phyloP scores from a whole-genome alignment of 2,329 filamentous ascomycete species.

The Colletotrichum lini region DNA sequence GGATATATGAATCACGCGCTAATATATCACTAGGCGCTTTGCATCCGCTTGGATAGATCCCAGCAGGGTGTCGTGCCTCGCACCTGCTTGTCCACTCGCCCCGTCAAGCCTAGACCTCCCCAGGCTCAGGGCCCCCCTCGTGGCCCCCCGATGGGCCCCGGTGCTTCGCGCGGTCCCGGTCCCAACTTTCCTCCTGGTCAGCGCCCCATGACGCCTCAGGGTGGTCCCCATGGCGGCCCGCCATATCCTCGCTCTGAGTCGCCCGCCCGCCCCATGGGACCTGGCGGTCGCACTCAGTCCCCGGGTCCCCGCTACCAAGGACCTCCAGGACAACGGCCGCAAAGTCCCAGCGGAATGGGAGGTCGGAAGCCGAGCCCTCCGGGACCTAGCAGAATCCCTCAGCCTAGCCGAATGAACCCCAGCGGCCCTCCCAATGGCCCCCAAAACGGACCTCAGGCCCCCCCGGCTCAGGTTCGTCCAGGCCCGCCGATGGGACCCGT shows the following conservation, averaged over 20 bases:
- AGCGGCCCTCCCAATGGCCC: conserved; percentile 34
- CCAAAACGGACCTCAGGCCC: conserved; percentile 25
- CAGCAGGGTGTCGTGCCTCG: conserved; percentile 94
- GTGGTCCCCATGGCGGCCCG: conserved; percentile 50
- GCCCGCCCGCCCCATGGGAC: conserved; percentile 51
- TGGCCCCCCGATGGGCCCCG: conserved; percentile 68
- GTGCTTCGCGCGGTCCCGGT: conserved; percentile 49
- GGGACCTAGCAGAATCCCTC: conserved; percentile 60
- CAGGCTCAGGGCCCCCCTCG: conserved; percentile 64
- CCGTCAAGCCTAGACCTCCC: conserved; percentile 85
- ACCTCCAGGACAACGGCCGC: conserved; percentile 53
- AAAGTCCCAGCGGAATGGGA: conserved; percentile 59
- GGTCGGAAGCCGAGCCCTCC: conserved; percentile 58
- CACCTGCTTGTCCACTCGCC: conserved; percentile 92
- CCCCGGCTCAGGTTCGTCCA: conserved; percentile 45
- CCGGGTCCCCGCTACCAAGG: conserved; percentile 58
- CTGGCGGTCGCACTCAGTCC: conserved; percentile 59
- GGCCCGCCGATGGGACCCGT: conserved; percentile 56
- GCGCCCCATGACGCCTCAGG: conserved; percentile 58
- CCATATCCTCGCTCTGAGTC: conserved; percentile 53
- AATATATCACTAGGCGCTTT: conserved; percentile 78
- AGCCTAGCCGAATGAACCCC: conserved; percentile 62
- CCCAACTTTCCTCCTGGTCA: conserved; percentile 52
- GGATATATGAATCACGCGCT: conserved; percentile 42
- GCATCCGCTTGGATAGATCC: conserved; percentile 89